Conservation (phyloP, 768 basidiomycete species). For the Russula brevipes region DNA sequence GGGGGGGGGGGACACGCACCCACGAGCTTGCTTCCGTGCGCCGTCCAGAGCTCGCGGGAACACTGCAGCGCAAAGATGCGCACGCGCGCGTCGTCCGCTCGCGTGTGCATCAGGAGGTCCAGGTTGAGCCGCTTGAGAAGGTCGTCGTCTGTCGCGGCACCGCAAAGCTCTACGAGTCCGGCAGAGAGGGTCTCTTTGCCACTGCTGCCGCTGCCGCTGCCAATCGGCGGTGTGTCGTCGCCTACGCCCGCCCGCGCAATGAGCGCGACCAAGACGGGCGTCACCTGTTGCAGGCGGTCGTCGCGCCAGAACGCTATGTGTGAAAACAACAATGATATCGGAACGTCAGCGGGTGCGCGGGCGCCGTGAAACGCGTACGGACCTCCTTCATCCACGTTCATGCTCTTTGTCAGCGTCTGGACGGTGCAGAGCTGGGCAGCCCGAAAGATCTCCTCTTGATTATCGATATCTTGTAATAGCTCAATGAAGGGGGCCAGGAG, state of each 20-base stretch:
- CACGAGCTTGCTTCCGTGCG: constrained; percentile 67
- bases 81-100: constrained; percentile 69
- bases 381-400: constrained; percentile 80
- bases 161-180: constrained; percentile 52
- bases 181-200: constrained; percentile 37
- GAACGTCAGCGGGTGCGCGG: not conserved
- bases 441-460: constrained; percentile 28
- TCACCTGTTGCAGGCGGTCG: constrained; percentile 63
- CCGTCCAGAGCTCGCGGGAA: constrained; percentile 68
- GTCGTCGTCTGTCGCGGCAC: constrained; percentile 48
- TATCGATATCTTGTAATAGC: constrained; percentile 48
- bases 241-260: not conserved
- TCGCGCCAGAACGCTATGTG: constrained; percentile 82
- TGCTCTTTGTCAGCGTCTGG: constrained; percentile 57
- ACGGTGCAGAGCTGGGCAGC: constrained; percentile 52
- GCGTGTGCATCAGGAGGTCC: constrained; percentile 80
- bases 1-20: constrained; percentile 40
- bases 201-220: not conserved
- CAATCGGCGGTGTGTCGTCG: not conserved
- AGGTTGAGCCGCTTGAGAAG: constrained; percentile 80
- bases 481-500: constrained; percentile 63
- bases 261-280: constrained; percentile 30
- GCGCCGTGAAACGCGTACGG: constrained; percentile 29
- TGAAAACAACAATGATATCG: not conserved
- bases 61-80: constrained; percentile 67